Percentiles rank a stretch among this genome's conserved stretches.
These are phyloP conservation scores for Castanea crenata DNA, from an alignment of 306 rosid species.

Conservation along the genomic window DNA sequence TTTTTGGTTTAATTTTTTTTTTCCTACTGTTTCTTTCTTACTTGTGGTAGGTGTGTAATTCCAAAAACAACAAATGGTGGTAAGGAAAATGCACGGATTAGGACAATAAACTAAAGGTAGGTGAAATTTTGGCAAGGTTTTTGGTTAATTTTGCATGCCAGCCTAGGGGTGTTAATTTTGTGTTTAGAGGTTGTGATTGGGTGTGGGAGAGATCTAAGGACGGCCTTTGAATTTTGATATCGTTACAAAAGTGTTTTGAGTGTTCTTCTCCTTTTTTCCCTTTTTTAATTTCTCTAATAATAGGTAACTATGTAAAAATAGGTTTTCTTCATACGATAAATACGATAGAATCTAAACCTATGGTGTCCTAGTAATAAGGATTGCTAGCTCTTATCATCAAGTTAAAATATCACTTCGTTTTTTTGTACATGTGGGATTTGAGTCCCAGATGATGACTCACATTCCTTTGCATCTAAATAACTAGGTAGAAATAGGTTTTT, in stretches of 20 bases:
- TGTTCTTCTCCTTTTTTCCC: not conserved
- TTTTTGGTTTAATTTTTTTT: too few relatives aligned
- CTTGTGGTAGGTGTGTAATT: not conserved
- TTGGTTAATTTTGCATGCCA: constrained; percentile 9
- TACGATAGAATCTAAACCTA: too few relatives aligned
- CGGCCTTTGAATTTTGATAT: constrained; percentile 40
- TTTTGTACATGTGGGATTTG: too few relatives aligned
- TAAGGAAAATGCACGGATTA: not conserved
- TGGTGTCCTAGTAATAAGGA: too few relatives aligned
- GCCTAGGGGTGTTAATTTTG: constrained; percentile 17
- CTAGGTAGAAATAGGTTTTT: too few relatives aligned
- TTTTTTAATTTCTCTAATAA: not conserved
- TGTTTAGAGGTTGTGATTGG: constrained; percentile 31
- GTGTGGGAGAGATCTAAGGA: constrained; percentile 55
- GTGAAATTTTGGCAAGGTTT: constrained; percentile 13
- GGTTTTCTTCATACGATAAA: too few relatives aligned
- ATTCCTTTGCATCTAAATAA: too few relatives aligned
- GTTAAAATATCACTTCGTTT: too few relatives aligned
- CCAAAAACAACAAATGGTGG: not conserved
- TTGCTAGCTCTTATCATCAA: too few relatives aligned
- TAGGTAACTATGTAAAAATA: not conserved
- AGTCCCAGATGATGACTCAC: too few relatives aligned
- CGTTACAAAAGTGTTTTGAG: not conserved
- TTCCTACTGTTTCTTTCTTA: not conserved
- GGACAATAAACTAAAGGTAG: constrained; percentile 11